phyloP scores from a whole-genome alignment of 208 protist species.

The Leishmania mexicana region DNA sequence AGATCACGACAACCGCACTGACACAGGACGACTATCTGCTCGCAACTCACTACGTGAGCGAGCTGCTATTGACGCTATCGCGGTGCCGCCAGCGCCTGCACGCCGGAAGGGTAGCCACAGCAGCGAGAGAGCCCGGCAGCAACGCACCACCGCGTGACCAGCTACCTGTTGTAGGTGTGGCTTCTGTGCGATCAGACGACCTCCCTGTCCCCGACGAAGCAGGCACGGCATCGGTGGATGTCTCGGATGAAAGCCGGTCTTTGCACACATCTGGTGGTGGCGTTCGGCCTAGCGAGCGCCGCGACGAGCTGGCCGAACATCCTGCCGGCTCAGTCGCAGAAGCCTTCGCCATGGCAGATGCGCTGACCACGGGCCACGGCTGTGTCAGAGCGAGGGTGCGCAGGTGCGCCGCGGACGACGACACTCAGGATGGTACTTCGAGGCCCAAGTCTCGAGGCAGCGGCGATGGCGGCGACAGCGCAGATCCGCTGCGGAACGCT shows the following conservation, averaged over 20 bases:
- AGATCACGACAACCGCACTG: constrained; percentile 35
- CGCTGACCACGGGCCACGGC: background rate
- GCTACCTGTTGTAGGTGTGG: background rate
- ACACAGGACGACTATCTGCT: constrained; percentile 50
- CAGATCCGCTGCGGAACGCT: background rate
- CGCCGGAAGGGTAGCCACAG: constrained; percentile 5
- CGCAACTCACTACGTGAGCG: constrained; percentile 30
- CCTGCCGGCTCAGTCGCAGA: constrained; percentile 15
- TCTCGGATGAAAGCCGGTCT: background rate
- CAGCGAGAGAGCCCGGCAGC: background rate
- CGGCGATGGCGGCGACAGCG: background rate
- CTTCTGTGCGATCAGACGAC: background rate
- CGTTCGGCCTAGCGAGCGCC: background rate
- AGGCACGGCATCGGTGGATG: background rate
- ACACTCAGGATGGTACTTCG: background rate
- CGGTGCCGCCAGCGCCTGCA: constrained; percentile 31
- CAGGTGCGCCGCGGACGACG: background rate
- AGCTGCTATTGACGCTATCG: constrained; percentile 21
- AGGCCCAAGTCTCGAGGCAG: background rate
- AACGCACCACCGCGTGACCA: background rate
- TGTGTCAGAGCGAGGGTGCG: background rate
- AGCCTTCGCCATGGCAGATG: constrained; percentile 26
- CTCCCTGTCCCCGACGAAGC: background rate
- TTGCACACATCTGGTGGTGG: background rate
- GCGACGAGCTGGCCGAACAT: background rate